Percentiles rank a stretch among this genome's conserved stretches.
Evolutionary conservation across 73 alveolate genomes (phyloP).

Genomic region (Stentor coeruleus): DNA sequence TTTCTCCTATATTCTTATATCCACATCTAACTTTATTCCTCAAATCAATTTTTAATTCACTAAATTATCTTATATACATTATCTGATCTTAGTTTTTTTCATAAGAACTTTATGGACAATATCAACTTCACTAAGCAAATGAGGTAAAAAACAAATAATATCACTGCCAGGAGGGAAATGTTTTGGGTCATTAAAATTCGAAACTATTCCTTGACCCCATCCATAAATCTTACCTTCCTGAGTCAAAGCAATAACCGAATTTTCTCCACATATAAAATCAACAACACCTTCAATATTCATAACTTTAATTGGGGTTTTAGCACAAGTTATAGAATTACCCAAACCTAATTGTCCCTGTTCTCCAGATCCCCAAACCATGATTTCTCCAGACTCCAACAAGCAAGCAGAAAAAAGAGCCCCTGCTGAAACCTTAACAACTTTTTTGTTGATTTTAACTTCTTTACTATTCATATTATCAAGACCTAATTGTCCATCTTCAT

Average conservation of each 20-base stretch:
- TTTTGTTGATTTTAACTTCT: neutral
- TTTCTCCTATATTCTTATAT: too few species aligned
- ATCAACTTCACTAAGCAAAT: neutral
- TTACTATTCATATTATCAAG: neutral
- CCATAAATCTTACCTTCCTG: constrained; percentile 62
- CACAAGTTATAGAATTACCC: constrained; percentile 38
- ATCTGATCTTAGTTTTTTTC: constrained; percentile 12
- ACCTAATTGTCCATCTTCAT: constrained; percentile 56
- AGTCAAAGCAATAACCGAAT: constrained; percentile 62
- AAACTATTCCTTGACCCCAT: constrained; percentile 84
- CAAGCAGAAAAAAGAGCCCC: constrained; percentile 80
- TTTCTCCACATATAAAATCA: constrained; percentile 73
- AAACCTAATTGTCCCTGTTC: constrained; percentile 81
- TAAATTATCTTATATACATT: too few species aligned
- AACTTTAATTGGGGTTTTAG: constrained; percentile 36
- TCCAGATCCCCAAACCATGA: constrained; percentile 84
- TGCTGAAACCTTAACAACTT: constrained; percentile 41
- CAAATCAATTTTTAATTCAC: too few species aligned
- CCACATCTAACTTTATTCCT: too few species aligned
- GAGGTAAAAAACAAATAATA: constrained; percentile 10
- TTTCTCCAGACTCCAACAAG: constrained; percentile 57
- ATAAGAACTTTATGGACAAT: neutral
- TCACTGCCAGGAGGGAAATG: constrained; percentile 16
- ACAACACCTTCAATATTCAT: constrained; percentile 36
- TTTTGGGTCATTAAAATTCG: neutral